Base-by-base conservation (phyloP, 83 land plant species). In the Picea mariana region DNA sequence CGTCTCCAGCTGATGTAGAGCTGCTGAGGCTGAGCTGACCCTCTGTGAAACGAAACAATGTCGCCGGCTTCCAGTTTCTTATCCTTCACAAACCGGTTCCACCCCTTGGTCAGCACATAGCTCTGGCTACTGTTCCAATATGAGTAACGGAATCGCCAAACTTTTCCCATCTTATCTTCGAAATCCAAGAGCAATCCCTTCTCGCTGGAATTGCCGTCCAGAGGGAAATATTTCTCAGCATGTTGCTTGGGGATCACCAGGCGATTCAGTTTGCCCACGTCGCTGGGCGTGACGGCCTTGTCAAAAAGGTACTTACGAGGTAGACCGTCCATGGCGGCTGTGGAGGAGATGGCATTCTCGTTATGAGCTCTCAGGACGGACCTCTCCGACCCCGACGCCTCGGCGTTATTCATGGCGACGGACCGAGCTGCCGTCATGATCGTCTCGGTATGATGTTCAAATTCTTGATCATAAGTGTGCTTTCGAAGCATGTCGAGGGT, bases 401-500 rank as follows among this genome's bases (percentile, higher is more conserved):
- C 64, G 27, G 79, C 52, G 59, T 49, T 59, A 17, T 9, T n/a
- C 18, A 58, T 62, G 72, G 47, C 31, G 42, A 4, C 5, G 15
- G 23, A 24, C 24, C 17, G 64, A 8, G 27, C 59, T 62, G 20
- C 62, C 52, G 59, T 49, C 27, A 17, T 9, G 23, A 61, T 42
- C 31, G 18, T 34, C 34, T 75, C 9, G 58, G 18, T 47, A 4
- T 38, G 40, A 31, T 87, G 91, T 23, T 80, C 38, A 40, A 91
- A 87, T 84, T 91, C 93, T 62, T 91, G 91, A 3, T 34, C 21
- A 87, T 87, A 91, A 4, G 93, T 92, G 85, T 87, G 94, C 61
- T 92, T 92, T 1, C 94, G 72, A 27, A 92, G 85, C 94, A 92
- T 92, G 88, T 92, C 94, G 67, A 92, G 92, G 84, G 89, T 85